Conservation (phyloP, 768 basidiomycete genomes). For the Gymnopilus dilepis region DNA sequence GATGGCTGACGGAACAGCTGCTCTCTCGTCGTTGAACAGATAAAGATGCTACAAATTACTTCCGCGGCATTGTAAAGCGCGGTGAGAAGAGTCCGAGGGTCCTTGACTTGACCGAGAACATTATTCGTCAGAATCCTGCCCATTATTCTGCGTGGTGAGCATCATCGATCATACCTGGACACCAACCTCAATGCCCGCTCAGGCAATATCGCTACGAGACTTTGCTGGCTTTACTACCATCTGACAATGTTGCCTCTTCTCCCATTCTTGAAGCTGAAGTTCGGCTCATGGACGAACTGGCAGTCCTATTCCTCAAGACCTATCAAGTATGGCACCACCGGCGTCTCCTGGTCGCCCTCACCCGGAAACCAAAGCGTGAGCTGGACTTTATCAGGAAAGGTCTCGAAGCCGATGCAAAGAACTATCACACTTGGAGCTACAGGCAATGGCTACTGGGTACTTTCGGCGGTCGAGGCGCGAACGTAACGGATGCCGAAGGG, state of each 20-base stretch:
- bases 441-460: slow-evolving; percentile 92
- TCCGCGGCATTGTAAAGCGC: slow-evolving; percentile 79
- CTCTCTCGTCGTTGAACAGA: slow-evolving; percentile 50
- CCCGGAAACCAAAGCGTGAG: slow-evolving; percentile 64
- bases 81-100: slow-evolving; percentile 84
- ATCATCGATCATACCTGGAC: neutral
- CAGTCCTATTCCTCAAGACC: slow-evolving; percentile 84
- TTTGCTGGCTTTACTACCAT: slow-evolving; percentile 61
- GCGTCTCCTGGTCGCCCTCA: slow-evolving; percentile 68
- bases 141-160: slow-evolving; percentile 96
- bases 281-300: slow-evolving; percentile 84
- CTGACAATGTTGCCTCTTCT: slow-evolving; percentile 10
- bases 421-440: slow-evolving; percentile 99
- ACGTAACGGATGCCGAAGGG: slow-evolving; percentile 16
- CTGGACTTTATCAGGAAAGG: slow-evolving; percentile 79
- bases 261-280: slow-evolving; percentile 72
- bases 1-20: neutral
- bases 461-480: slow-evolving; percentile 61
- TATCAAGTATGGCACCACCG: slow-evolving; percentile 99
- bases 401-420: slow-evolving; percentile 84
- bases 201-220: slow-evolving; percentile 98
- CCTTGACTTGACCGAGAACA: slow-evolving; percentile 83
- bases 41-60: slow-evolving; percentile 91
- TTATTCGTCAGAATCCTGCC: slow-evolving; percentile 92
- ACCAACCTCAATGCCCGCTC: too few relatives aligned